Percentiles rank a stretch among this genome's conserved stretches.
phyloP scores from a whole-genome alignment of 169 alveolate genomes.

The Plasmodium knowlesi region DNA sequence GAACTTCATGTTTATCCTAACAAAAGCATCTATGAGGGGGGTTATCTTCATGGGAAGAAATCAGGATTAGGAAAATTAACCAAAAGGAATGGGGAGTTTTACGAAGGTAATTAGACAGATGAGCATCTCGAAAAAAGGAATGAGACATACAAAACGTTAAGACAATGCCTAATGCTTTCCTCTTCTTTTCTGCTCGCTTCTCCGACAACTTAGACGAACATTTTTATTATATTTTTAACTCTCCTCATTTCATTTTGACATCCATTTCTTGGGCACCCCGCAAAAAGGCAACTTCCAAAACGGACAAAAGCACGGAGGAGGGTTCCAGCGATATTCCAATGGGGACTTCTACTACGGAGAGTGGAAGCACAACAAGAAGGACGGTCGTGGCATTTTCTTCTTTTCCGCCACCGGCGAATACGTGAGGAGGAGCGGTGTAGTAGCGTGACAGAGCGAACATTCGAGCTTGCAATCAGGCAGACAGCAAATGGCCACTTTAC shows the following conservation, averaged over 20 bases:
- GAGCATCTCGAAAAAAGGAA: background rate
- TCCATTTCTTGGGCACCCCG: background rate
- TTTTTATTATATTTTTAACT: background rate
- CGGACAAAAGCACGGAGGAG: slow-evolving; percentile 91
- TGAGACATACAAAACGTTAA: background rate
- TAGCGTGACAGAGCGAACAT: background rate
- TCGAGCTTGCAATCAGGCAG: background rate
- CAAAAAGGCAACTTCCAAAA: slow-evolving; percentile 86
- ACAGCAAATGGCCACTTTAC: background rate
- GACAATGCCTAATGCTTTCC: background rate
- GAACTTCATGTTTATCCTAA: slow-evolving; percentile 20
- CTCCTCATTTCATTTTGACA: background rate
- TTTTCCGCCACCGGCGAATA: slow-evolving; percentile 89
- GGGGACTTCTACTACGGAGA: slow-evolving; percentile 93
- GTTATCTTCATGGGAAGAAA: background rate
- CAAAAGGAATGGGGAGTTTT: background rate
- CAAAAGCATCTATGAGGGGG: slow-evolving; percentile 45
- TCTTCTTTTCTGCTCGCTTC: background rate
- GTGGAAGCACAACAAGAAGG: slow-evolving; percentile 91
- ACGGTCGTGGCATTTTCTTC: slow-evolving; percentile 93
- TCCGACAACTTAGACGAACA: background rate
- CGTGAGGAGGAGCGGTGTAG: slow-evolving; percentile 71
- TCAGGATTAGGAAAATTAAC: slow-evolving; percentile 18
- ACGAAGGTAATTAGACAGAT: slow-evolving; percentile 23
- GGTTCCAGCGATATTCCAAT: slow-evolving; percentile 90